Evolutionary conservation across 176 grass and related monocot genomes (phyloP).

Genomic region (Zoysia pacifica): DNA sequence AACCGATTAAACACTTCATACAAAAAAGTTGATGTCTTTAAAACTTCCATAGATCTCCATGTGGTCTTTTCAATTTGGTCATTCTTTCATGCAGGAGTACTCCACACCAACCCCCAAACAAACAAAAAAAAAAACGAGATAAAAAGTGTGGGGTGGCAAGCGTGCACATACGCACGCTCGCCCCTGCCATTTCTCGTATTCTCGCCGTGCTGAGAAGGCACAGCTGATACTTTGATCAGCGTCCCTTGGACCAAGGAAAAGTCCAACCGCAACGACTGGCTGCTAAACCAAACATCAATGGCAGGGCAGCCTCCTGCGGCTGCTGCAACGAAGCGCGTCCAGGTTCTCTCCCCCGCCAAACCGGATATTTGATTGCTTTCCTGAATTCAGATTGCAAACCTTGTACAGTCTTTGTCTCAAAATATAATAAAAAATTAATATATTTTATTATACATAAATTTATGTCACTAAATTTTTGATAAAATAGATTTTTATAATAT

Average conservation of each 20-base stretch:
- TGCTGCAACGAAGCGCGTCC: background rate
- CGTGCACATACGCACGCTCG: background rate
- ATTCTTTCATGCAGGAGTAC: background rate
- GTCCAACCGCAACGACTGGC: background rate
- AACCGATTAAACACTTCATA: background rate
- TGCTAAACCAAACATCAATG: background rate
- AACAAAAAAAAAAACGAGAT: no score
- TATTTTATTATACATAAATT: no score
- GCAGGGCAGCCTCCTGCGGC: background rate
- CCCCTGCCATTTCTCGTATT: background rate
- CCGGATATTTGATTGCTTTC: background rate
- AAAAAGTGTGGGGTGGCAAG: background rate
- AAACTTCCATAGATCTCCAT: background rate
- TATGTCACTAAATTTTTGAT: no score
- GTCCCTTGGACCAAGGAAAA: conserved; percentile 33
- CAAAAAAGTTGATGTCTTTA: background rate
- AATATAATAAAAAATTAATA: no score
- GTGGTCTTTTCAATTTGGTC: background rate
- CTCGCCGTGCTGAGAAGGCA: background rate
- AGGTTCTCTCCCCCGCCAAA: background rate
- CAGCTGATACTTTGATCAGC: background rate
- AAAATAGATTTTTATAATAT: no score
- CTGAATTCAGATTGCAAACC: background rate
- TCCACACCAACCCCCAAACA: background rate
- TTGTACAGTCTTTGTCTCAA: no score